Evolutionary conservation across 306 rosid genomes (phyloP).

Genomic region (Medicago arabica): DNA sequence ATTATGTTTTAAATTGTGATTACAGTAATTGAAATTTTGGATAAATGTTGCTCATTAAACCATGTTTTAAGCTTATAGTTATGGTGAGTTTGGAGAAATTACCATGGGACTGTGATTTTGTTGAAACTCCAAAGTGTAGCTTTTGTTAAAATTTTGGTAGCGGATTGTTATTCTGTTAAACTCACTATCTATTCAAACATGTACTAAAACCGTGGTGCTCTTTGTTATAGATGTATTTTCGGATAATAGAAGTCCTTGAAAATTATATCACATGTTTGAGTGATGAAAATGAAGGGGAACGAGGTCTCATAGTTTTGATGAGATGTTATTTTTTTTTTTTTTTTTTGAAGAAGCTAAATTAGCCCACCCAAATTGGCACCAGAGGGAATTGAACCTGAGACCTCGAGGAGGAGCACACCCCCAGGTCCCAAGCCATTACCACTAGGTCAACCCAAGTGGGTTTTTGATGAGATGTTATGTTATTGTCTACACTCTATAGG

Average conservation of each 20-base stretch:
- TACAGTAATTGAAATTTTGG: not conserved
- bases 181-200: not conserved
- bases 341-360: too few relatives aligned
- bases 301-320: not conserved
- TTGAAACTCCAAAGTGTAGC: not conserved
- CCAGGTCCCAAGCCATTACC: too few relatives aligned
- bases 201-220: not conserved
- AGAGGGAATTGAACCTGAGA: too few relatives aligned
- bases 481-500: not conserved
- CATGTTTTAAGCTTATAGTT: not conserved
- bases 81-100: not conserved
- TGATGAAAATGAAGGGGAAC: not conserved
- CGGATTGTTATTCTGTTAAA: not conserved
- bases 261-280: not conserved
- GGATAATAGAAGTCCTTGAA: not conserved
- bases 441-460: too few relatives aligned
- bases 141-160: not conserved
- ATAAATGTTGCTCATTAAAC: not conserved
- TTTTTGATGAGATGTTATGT: slow-evolving; percentile 6
- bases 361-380: too few relatives aligned
- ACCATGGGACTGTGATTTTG: not conserved
- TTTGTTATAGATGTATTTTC: slow-evolving; percentile 9
- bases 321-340: too few relatives aligned
- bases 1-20: slow-evolving; percentile 11
- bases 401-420: too few relatives aligned